phyloP scores from a whole-genome alignment of 2,329 filamentous ascomycete species.

The Zymoseptoria brevis region DNA sequence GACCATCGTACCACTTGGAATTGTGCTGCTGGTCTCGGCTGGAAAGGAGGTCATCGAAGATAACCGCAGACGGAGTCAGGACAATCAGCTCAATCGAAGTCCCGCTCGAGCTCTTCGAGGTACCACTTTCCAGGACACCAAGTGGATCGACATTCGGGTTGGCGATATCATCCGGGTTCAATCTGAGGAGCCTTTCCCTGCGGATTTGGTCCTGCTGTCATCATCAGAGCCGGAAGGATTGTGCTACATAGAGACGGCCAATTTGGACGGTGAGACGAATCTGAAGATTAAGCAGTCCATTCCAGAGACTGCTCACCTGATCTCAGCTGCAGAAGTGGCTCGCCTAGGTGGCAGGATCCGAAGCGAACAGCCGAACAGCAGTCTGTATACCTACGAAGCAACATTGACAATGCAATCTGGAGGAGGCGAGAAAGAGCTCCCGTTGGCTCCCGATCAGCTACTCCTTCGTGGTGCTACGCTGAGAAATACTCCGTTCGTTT shows the following conservation, averaged over 20 bases:
- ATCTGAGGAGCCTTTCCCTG: conserved; percentile 90
- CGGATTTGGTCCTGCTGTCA: conserved; percentile 83
- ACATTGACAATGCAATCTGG: conserved; percentile 85
- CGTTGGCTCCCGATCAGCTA: conserved; percentile 85
- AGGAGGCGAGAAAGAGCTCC: conserved; percentile 85
- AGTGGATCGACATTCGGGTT: conserved; percentile 88
- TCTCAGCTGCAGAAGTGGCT: conserved; percentile 79
- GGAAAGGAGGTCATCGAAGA: conserved; percentile 93
- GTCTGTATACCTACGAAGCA: conserved; percentile 95
- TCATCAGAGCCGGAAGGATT: conserved; percentile 95
- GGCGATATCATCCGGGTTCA: conserved; percentile 90
- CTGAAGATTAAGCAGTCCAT: conserved; percentile 97
- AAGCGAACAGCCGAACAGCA: conserved; percentile 97
- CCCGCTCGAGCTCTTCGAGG: conserved; percentile 77
- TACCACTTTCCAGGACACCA: conserved; percentile 74
- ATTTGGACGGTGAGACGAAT: conserved; percentile 95
- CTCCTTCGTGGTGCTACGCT: conserved; percentile 87
- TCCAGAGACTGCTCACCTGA: conserved; percentile 80
- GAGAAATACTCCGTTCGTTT: conserved; percentile 93
- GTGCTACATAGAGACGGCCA: conserved; percentile 98
- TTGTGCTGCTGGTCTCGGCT: conserved; percentile 89
- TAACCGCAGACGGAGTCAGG: conserved; percentile 78
- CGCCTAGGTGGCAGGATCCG: conserved; percentile 77
- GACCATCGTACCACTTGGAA: conserved; percentile 84
- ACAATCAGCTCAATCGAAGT: conserved; percentile 79